A percentile compares a stretch with the other conserved stretches of the same genome.
Evolutionary conservation across 306 rosid genomes (phyloP).

Genomic region (Rosa rugosa): DNA sequence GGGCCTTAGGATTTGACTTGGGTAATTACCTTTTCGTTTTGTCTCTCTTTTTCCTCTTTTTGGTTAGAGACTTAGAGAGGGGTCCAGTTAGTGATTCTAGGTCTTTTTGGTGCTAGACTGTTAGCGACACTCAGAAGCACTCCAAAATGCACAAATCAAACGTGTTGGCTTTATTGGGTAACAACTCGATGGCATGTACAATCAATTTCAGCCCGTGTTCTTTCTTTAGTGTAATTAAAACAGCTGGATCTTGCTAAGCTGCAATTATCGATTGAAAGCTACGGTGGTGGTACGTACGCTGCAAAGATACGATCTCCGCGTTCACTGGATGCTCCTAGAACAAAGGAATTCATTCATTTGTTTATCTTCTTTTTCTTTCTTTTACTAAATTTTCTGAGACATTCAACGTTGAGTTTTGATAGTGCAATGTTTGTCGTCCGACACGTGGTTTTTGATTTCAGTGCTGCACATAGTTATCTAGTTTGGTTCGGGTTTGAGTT

Average conservation of each 20-base stretch:
- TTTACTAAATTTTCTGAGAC: neutral
- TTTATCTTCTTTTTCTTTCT: neutral
- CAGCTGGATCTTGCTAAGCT: slow-evolving; percentile 32
- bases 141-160: neutral
- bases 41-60: neutral
- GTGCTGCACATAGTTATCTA: no score
- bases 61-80: neutral
- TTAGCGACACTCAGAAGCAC: neutral
- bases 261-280: slow-evolving; percentile 10
- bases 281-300: neutral
- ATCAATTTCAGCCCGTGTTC: neutral
- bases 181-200: slow-evolving; percentile 18
- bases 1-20: neutral
- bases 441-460: no score
- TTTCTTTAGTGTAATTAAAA: slow-evolving; percentile 4
- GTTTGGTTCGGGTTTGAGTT: no score
- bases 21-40: neutral
- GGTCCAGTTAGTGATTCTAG: neutral
- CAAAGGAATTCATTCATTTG: neutral
- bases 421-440: no score
- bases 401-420: no score
- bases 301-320: neutral
- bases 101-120: neutral
- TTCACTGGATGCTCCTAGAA: neutral
- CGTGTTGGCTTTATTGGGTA: neutral